Conservation (phyloP, 768 basidiomycete genomes). For the Xerocomus potaroensis region DNA sequence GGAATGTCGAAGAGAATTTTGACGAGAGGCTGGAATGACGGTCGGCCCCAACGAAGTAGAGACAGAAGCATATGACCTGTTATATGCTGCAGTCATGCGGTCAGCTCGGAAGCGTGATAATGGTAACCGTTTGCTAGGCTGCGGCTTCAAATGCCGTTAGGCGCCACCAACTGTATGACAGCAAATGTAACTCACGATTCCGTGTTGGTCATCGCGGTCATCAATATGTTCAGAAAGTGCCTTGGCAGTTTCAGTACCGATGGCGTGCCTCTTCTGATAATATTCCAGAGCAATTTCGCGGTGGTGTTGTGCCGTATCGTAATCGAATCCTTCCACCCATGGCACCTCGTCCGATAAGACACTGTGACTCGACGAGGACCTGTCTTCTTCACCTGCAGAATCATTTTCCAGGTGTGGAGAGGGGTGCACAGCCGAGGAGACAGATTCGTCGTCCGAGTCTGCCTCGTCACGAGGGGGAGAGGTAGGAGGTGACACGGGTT, state of each 20-base stretch:
- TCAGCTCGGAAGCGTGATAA: constrained; percentile 66
- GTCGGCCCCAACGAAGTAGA: constrained; percentile 41
- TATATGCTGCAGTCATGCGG: constrained; percentile 47
- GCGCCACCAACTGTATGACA: constrained; percentile 1
- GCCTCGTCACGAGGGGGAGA: constrained; percentile 8
- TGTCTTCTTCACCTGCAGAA: constrained; percentile 17
- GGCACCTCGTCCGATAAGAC: constrained; percentile 36
- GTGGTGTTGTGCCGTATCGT: constrained; percentile 62
- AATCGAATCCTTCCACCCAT: constrained; percentile 49
- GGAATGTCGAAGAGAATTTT: constrained; percentile 47
- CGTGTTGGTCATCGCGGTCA: constrained; percentile 41
- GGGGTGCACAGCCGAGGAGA: constrained; percentile 27
- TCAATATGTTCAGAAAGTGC: constrained; percentile 48
- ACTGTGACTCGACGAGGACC: constrained; percentile 20
- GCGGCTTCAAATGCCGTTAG: constrained; percentile 12
- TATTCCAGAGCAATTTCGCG: constrained; percentile 74
- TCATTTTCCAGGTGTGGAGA: constrained; percentile 34
- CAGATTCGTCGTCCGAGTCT: constrained; percentile 74
- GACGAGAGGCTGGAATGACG: constrained; percentile 40
- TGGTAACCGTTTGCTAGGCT: constrained; percentile 42
- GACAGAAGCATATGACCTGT: constrained; percentile 32
- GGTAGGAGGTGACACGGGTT: constrained; percentile 32
- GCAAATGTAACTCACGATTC: constrained; percentile 34
- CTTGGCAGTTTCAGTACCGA: constrained; percentile 51
- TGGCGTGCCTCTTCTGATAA: constrained; percentile 51